phyloP scores from a whole-genome alignment of 2,329 filamentous ascomycete genomes.

The Grosmannia penicillata region DNA sequence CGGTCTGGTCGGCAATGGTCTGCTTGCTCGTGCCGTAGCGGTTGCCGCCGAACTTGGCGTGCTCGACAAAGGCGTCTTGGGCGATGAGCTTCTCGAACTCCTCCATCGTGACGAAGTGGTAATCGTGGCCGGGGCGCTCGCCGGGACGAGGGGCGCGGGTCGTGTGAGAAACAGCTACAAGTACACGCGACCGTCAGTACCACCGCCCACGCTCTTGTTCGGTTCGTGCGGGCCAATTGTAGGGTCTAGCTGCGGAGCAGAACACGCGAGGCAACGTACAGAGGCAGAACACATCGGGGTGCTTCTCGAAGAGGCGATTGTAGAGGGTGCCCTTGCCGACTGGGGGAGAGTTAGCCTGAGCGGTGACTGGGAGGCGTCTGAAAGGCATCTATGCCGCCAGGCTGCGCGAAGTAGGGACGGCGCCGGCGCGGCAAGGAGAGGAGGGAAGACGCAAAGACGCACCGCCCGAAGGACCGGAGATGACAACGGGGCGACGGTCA shows the following conservation, averaged over 20 bases:
- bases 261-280: constrained; percentile 5
- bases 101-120: constrained; percentile 58
- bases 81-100: constrained; percentile 54
- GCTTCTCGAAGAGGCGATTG: constrained; percentile 46
- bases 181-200: neutral
- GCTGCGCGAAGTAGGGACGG: too few relatives aligned
- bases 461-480: constrained; percentile 60
- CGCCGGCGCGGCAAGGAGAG: too few relatives aligned
- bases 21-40: constrained; percentile 72
- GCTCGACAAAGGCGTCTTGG: constrained; percentile 65
- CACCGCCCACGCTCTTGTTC: too few relatives aligned
- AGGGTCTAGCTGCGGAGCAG: constrained; percentile 3
- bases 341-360: constrained; percentile 1
- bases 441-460: neutral
- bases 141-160: constrained; percentile 62
- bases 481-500: constrained; percentile 52
- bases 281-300: constrained; percentile 10
- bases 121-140: constrained; percentile 64
- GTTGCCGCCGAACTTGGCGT: constrained; percentile 75
- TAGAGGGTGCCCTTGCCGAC: constrained; percentile 73
- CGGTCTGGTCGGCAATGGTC: constrained; percentile 48
- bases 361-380: too few relatives aligned
- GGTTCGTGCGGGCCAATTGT: neutral
- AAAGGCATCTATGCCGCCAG: too few relatives aligned
- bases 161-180: constrained; percentile 50